phyloP scores from a whole-genome alignment of 1,139 yeast species.

The Zygosaccharomyces pseudobailii region DNA sequence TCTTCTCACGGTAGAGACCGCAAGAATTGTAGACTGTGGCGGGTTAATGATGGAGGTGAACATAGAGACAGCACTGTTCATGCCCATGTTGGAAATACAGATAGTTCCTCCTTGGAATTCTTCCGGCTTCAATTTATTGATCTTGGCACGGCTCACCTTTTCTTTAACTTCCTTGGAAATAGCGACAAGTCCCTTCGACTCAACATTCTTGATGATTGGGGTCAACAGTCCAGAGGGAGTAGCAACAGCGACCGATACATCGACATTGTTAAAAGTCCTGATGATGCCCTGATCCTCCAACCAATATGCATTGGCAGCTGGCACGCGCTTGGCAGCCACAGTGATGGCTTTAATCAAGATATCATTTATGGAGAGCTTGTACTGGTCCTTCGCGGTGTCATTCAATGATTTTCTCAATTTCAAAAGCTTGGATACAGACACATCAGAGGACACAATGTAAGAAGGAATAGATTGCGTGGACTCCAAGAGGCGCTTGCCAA shows the following conservation, averaged over 20 bases:
- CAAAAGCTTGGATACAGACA: constrained; percentile 83
- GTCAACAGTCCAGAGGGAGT: constrained; percentile 97
- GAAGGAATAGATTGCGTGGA: constrained; percentile 88
- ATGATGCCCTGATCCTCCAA: constrained; percentile 82
- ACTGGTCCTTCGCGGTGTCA: constrained; percentile 78
- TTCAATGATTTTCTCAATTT: constrained; percentile 90
- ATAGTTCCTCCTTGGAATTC: constrained; percentile 99
- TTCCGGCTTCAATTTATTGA: constrained; percentile 85
- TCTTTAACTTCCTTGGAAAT: constrained; percentile 86
- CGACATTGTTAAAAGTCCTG: constrained; percentile 88
- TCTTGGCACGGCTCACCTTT: constrained; percentile 94
- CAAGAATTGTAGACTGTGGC: constrained; percentile 91
- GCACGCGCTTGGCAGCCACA: constrained; percentile 82
- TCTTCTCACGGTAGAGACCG: constrained; percentile 89
- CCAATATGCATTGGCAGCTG: constrained; percentile 94
- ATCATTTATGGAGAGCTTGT: constrained; percentile 91
- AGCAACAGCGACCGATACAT: constrained; percentile 97
- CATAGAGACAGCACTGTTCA: constrained; percentile 88
- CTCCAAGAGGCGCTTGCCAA: constrained; percentile 80
- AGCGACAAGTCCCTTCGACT: constrained; percentile 74
- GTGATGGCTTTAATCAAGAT: constrained; percentile 92
- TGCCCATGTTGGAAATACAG: constrained; percentile 96
- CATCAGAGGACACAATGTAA: constrained; percentile 81
- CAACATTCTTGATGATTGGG: constrained; percentile 87
- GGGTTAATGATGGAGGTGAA: constrained; percentile 98